phyloP scores from a whole-genome alignment of 331 rosid species.

The Prunus yedoensis region DNA sequence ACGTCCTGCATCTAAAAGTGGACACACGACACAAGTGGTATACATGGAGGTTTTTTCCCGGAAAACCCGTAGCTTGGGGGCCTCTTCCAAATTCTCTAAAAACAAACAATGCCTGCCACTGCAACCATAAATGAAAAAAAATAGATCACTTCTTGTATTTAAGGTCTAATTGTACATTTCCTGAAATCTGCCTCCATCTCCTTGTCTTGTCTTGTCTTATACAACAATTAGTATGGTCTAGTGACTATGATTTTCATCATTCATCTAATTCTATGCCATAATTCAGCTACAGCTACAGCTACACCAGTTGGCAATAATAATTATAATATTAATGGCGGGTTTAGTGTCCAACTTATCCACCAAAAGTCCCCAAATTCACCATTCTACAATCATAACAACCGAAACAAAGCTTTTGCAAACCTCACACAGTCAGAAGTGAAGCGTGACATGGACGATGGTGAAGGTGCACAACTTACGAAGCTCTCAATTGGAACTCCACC shows the following conservation, averaged over 20 bases:
- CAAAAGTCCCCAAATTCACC: background rate
- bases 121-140: too few species aligned
- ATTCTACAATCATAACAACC: background rate
- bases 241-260: background rate
- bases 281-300: background rate
- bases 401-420: background rate
- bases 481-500: slow-evolving; percentile 13
- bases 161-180: too few species aligned
- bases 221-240: too few species aligned
- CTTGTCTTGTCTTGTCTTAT: too few species aligned
- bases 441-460: background rate
- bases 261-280: background rate
- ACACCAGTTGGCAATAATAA: background rate
- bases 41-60: background rate
- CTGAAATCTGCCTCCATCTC: too few species aligned
- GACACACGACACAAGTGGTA: too few species aligned
- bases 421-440: background rate
- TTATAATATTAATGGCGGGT: background rate
- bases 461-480: background rate
- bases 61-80: background rate
- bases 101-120: background rate
- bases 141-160: too few species aligned
- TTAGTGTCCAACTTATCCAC: background rate
- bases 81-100: background rate
- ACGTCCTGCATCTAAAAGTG: too few species aligned